Evolutionary conservation across 257 asterid genomes (phyloP).

Genomic region (Coffea eugenioides): DNA sequence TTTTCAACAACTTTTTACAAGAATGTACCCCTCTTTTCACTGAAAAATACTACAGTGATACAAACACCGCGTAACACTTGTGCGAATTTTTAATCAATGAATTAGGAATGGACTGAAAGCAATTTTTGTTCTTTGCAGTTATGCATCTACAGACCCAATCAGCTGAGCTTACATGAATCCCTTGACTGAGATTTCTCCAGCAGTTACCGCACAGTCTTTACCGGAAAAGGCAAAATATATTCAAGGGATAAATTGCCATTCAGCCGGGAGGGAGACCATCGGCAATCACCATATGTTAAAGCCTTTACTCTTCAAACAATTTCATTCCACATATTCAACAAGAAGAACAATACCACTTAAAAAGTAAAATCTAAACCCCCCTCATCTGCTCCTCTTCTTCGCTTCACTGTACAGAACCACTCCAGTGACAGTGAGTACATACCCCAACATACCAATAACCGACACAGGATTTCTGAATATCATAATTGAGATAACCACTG

Average conservation of each 20-base stretch:
- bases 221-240: not conserved
- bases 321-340: not conserved
- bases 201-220: not conserved
- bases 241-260: not conserved
- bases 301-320: not conserved
- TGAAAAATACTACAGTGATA: not conserved
- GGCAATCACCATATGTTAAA: not conserved
- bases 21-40: not conserved
- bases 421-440: slow-evolving; percentile 32
- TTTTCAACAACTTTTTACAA: slow-evolving; percentile 3
- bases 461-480: slow-evolving; percentile 38
- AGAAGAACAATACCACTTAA: not conserved
- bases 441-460: slow-evolving; percentile 33
- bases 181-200: slow-evolving; percentile 7
- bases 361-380: not conserved
- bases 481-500: slow-evolving; percentile 36
- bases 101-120: not conserved
- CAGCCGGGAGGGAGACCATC: not conserved
- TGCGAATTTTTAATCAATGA: slow-evolving; percentile 4
- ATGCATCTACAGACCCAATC: not conserved
- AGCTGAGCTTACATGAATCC: too few relatives aligned
- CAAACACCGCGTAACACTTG: not conserved
- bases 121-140: not conserved
- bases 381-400: slow-evolving; percentile 30
- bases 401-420: slow-evolving; percentile 36